A percentile compares a stretch with the other conserved stretches of the same genome.
These are phyloP conservation scores for Amanita subjunquillea DNA, from an alignment of 768 basidiomycete genomes.

Conservation along the genomic window DNA sequence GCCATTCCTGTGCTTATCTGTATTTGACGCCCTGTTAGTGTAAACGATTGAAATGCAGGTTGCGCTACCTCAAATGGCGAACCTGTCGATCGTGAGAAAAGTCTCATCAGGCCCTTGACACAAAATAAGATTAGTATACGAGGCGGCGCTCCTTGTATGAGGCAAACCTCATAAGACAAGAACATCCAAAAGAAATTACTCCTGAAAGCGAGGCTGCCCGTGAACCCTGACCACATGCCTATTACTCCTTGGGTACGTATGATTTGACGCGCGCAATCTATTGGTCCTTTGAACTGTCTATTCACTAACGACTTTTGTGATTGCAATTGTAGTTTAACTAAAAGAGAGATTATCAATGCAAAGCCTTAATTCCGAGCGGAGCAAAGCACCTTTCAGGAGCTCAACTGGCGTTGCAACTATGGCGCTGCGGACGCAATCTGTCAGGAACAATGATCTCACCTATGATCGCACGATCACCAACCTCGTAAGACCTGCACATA, in stretches of 20 bases:
- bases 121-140: slow-evolving; percentile 11
- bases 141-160: slow-evolving; percentile 5
- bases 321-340: slow-evolving; percentile 64
- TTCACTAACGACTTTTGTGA: slow-evolving; percentile 37
- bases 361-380: not conserved
- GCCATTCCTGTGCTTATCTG: slow-evolving; percentile 53
- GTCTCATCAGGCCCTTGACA: slow-evolving; percentile 46
- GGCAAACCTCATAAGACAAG: slow-evolving; percentile 49
- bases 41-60: slow-evolving; percentile 1
- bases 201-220: slow-evolving; percentile 62
- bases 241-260: slow-evolving; percentile 46
- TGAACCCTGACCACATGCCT: slow-evolving; percentile 71
- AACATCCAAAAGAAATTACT: slow-evolving; percentile 79
- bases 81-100: slow-evolving; percentile 42
- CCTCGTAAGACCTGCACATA: slow-evolving; percentile 65
- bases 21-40: not conserved
- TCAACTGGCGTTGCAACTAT: slow-evolving; percentile 63
- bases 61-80: slow-evolving; percentile 47
- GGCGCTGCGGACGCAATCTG: slow-evolving; percentile 30
- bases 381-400: slow-evolving; percentile 35
- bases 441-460: slow-evolving; percentile 4
- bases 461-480: slow-evolving; percentile 23
- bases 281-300: slow-evolving; percentile 53
- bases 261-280: slow-evolving; percentile 59
- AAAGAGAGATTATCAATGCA: slow-evolving; percentile 4